These are phyloP conservation scores for Hortiboletus flavorubellus DNA, from an alignment of 768 basidiomycete species.

Conservation along the genomic window DNA sequence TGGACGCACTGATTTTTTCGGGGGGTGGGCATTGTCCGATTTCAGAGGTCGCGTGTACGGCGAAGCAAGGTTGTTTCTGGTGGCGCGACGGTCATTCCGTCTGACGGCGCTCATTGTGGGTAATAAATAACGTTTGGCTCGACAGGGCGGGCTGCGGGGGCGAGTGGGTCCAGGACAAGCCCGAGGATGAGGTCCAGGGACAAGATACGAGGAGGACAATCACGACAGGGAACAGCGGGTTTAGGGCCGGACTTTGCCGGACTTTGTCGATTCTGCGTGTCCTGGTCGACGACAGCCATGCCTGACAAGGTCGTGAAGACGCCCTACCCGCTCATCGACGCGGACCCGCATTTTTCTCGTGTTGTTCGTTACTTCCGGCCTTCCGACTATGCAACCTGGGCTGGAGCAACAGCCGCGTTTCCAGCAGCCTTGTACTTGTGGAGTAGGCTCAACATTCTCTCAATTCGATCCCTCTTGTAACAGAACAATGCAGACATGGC, in stretches of 20 bases:
- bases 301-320: slow-evolving; percentile 51
- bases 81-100: slow-evolving; percentile 39
- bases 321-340: slow-evolving; percentile 88
- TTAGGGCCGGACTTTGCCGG: slow-evolving; percentile 31
- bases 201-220: slow-evolving; percentile 24
- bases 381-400: slow-evolving; percentile 86
- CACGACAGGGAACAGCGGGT: slow-evolving; percentile 18
- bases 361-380: slow-evolving; percentile 88
- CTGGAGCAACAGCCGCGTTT: slow-evolving; percentile 72
- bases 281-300: slow-evolving; percentile 21
- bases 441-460: slow-evolving; percentile 51
- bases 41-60: slow-evolving; percentile 51
- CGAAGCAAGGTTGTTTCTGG: slow-evolving; percentile 39
- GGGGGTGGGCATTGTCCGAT: slow-evolving; percentile 17
- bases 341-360: slow-evolving; percentile 84
- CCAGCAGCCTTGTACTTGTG: slow-evolving; percentile 78
- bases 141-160: too few relatives aligned
- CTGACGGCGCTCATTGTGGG: slow-evolving; percentile 57
- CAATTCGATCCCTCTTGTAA: slow-evolving; percentile 2
- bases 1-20: slow-evolving; percentile 48
- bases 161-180: not conserved
- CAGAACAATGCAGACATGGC: slow-evolving; percentile 39
- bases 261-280: slow-evolving; percentile 11
- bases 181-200: slow-evolving; percentile 12
- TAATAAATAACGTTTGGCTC: not conserved